These are phyloP conservation scores for Aristolochia contorta DNA, from an alignment of 164 flowering plant genomes.

Conservation along the genomic window DNA sequence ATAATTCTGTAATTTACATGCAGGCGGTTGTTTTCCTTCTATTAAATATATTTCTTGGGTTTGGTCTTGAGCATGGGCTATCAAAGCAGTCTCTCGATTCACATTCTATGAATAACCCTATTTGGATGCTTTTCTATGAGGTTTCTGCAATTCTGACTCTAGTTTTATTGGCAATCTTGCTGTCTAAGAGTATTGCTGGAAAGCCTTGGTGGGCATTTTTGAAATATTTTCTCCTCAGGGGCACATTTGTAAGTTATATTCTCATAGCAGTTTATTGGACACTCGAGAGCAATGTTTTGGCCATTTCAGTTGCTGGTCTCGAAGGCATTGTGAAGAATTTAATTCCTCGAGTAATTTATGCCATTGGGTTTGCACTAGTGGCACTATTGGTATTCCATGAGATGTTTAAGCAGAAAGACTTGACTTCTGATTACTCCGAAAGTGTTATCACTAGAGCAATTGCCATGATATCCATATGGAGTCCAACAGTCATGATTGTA, in stretches of 20 bases:
- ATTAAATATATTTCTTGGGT: slow-evolving; percentile 41
- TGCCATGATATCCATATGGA: slow-evolving; percentile 60
- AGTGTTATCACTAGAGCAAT: slow-evolving; percentile 32
- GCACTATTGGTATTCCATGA: slow-evolving; percentile 26
- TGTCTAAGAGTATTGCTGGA: slow-evolving; percentile 26
- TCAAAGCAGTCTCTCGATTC: slow-evolving; percentile 77
- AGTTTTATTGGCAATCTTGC: slow-evolving; percentile 33
- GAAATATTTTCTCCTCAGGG: slow-evolving; percentile 26
- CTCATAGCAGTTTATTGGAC: slow-evolving; percentile 59
- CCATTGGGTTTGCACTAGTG: slow-evolving; percentile 43
- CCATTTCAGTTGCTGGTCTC: slow-evolving; percentile 17
- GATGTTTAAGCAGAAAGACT: slow-evolving; percentile 13
- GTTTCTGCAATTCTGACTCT: slow-evolving; percentile 44
- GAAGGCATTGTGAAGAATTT: slow-evolving; percentile 28
- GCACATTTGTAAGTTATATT: slow-evolving; percentile 42
- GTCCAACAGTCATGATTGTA: slow-evolving; percentile 60
- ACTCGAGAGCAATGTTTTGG: slow-evolving; percentile 45
- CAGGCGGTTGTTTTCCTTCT: slow-evolving; percentile 65
- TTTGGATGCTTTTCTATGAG: slow-evolving; percentile 35
- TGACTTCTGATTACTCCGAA: slow-evolving; percentile 16
- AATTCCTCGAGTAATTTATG: slow-evolving; percentile 58
- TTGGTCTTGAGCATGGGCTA: slow-evolving; percentile 53
- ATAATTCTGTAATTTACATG: slow-evolving; percentile 2
- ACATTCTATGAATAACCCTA: slow-evolving; percentile 24
- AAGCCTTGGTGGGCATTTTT: slow-evolving; percentile 18